Evolutionary conservation across 2,329 filamentous ascomycete species (phyloP).

Genomic region (Fusarium protoensiforme): DNA sequence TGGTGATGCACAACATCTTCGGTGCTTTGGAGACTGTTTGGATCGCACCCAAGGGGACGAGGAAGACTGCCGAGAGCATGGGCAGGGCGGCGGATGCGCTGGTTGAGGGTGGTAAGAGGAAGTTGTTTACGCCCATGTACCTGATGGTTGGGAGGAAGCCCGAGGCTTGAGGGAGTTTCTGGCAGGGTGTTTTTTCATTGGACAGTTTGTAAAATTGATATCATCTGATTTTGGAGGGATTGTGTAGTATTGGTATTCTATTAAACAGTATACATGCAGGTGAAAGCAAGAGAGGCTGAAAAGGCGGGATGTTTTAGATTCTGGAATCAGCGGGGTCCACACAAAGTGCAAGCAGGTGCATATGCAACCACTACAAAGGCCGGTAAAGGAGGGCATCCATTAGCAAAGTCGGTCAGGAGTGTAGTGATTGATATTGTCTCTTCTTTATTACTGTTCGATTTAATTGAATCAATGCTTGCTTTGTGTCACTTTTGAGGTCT

Average conservation of each 20-base stretch:
- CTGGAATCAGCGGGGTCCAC: not conserved
- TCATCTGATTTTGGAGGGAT: not conserved
- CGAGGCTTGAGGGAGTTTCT: not conserved
- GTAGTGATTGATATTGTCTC: not conserved
- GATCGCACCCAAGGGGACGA: slow-evolving; percentile 80
- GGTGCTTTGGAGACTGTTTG: slow-evolving; percentile 76
- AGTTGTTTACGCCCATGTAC: slow-evolving; percentile 96
- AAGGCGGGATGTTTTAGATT: not conserved
- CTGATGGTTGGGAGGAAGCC: slow-evolving; percentile 91
- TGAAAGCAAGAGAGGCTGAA: not conserved
- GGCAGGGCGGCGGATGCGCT: slow-evolving; percentile 81
- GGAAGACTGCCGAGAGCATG: slow-evolving; percentile 88
- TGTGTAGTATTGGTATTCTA: not conserved
- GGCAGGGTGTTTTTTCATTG: not conserved
- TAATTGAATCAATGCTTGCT: not conserved
- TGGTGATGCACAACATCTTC: slow-evolving; percentile 77
- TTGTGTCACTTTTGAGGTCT: not conserved
- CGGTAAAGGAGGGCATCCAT: not conserved
- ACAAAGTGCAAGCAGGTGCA: not conserved
- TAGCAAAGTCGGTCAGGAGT: not conserved
- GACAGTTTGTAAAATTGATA: not conserved
- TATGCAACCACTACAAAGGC: not conserved
- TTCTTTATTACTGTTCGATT: not conserved
- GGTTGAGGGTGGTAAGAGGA: slow-evolving; percentile 82
- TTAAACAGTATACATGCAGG: not conserved